These are phyloP conservation scores for Filosporella fistucella DNA, from an alignment of 495 filamentous ascomycete species.

Conservation along the genomic window DNA sequence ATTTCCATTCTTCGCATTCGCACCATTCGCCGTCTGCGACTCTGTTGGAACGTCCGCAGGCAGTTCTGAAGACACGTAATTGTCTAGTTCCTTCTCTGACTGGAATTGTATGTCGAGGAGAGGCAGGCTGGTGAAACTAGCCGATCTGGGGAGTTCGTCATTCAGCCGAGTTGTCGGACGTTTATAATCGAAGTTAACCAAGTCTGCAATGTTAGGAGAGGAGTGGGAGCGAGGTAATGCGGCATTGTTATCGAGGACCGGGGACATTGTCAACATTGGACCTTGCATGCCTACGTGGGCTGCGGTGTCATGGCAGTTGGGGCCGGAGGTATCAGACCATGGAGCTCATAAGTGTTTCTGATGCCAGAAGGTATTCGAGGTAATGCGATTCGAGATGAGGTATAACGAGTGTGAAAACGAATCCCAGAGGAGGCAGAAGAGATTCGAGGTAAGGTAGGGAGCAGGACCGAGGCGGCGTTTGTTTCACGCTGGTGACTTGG, in stretches of 20 bases:
- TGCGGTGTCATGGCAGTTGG: neutral
- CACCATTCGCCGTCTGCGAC: neutral
- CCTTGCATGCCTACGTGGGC: slow-evolving; percentile 20
- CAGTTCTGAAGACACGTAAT: slow-evolving; percentile 6
- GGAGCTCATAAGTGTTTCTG: neutral
- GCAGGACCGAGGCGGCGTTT: neutral
- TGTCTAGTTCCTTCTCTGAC: slow-evolving; percentile 7
- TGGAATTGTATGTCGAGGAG: slow-evolving; percentile 5
- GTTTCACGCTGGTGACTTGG: slow-evolving; percentile 6
- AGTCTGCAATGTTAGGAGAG: slow-evolving; percentile 21
- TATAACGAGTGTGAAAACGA: neutral
- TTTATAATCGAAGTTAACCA: slow-evolving; percentile 19
- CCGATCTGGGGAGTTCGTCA: slow-evolving; percentile 22
- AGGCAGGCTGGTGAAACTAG: slow-evolving; percentile 23
- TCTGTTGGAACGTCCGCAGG: neutral
- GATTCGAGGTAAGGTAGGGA: neutral
- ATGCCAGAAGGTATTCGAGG: neutral
- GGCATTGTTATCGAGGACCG: slow-evolving; percentile 17
- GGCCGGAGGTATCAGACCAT: neutral
- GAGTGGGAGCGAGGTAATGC: slow-evolving; percentile 24
- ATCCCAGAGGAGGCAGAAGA: neutral
- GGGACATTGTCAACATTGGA: slow-evolving; percentile 22
- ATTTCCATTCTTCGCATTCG: slow-evolving; percentile 8
- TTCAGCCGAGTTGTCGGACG: slow-evolving; percentile 3
- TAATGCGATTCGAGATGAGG: neutral